A percentile compares a stretch with the other conserved stretches of the same genome.
Conservation (phyloP, 225 moss, liverwort and hornwort genomes). For the Rhytidiadelphus loreus region DNA sequence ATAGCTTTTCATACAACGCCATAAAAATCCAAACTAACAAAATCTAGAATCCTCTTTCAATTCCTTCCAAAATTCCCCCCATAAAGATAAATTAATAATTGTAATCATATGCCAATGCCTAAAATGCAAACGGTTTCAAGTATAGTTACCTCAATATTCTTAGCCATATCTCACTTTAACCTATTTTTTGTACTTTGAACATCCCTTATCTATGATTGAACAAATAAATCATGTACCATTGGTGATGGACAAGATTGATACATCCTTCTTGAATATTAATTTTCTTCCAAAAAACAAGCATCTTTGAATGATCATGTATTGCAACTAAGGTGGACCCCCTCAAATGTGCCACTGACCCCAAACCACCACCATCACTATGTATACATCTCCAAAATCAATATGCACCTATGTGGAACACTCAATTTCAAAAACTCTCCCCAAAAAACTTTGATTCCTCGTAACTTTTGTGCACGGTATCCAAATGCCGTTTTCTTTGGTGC, state of each 20-base stretch:
- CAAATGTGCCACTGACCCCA: accelerated
- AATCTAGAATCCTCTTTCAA: background rate
- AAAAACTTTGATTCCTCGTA: background rate
- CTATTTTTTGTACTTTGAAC: background rate
- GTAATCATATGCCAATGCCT: background rate
- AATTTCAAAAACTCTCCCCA: accelerated
- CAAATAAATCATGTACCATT: background rate
- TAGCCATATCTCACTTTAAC: background rate
- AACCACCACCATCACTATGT: accelerated
- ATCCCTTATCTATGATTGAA: background rate
- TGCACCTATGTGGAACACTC: background rate
- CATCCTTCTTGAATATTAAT: background rate
- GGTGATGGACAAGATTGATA: background rate
- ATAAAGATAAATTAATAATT: background rate
- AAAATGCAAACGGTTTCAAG: accelerated
- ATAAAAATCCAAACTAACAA: background rate
- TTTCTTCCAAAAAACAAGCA: background rate
- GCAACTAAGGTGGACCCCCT: background rate
- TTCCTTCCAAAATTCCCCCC: accelerated
- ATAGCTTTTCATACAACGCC: background rate
- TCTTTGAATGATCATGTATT: background rate
- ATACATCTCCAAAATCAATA: background rate
- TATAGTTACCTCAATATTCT: background rate
- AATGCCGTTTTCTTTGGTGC: accelerated
- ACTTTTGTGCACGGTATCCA: background rate